A percentile compares a stretch with the other conserved stretches of the same genome.
Evolutionary conservation across 768 basidiomycete genomes (phyloP).

Genomic region (Amanita polypyramis): DNA sequence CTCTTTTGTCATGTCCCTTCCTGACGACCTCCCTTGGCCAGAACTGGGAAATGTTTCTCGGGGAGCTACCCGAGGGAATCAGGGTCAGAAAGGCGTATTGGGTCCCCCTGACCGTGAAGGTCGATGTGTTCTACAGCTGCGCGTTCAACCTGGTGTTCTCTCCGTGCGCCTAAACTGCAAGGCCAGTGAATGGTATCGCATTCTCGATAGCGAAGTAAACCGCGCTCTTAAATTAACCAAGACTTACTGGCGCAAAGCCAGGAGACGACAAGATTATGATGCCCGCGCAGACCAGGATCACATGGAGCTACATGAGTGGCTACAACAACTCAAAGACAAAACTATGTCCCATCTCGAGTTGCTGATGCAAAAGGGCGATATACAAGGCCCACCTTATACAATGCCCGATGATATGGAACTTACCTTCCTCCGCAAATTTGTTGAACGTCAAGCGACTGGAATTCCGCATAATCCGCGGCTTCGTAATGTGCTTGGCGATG

Average conservation of each 20-base stretch:
- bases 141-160: constrained; percentile 77
- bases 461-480: constrained; percentile 76
- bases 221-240: constrained; percentile 76
- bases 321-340: constrained; percentile 81
- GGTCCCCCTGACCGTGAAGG: constrained; percentile 64
- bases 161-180: constrained; percentile 65
- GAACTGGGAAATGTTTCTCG: constrained; percentile 79
- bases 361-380: constrained; percentile 82
- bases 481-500: constrained; percentile 36
- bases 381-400: constrained; percentile 70
- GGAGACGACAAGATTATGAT: constrained; percentile 77
- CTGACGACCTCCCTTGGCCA: constrained; percentile 80
- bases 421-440: constrained; percentile 70
- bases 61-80: constrained; percentile 76
- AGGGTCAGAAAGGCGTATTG: constrained; percentile 76
- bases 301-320: constrained; percentile 83
- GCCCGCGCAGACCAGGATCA: constrained; percentile 80
- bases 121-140: constrained; percentile 67
- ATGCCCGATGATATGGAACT: constrained; percentile 78
- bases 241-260: constrained; percentile 79
- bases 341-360: constrained; percentile 83
- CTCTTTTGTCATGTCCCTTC: constrained; percentile 33
- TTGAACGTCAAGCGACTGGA: constrained; percentile 67
- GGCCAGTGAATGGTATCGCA: constrained; percentile 76
- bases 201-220: constrained; percentile 68